A percentile compares a stretch with the other conserved stretches of the same genome.
Conservation (phyloP, 2,329 filamentous ascomycete species). For the Lomentospora prolificans region DNA sequence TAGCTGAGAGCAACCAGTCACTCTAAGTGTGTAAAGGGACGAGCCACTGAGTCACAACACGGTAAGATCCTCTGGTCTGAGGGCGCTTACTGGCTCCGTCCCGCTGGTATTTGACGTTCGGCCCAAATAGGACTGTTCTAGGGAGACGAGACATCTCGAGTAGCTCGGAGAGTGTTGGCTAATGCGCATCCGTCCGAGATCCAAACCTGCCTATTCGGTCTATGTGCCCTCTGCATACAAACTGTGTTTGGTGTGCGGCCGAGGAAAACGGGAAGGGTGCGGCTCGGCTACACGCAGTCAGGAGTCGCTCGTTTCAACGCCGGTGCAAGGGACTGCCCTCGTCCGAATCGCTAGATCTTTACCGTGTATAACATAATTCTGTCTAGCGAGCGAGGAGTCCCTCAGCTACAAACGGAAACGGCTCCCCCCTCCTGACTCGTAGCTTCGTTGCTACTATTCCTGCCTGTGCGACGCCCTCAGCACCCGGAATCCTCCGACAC, state of each 20-base stretch:
- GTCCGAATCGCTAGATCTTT: conserved; percentile 14
- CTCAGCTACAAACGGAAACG: conserved; percentile 37
- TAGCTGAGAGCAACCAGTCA: conserved; percentile 43
- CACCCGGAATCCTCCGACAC: conserved; percentile 24
- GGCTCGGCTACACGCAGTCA: conserved; percentile 38
- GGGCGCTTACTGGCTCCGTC: conserved; percentile 64
- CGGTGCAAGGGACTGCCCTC: conserved; percentile 23
- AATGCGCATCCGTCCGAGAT: conserved; percentile 7
- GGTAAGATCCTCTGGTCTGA: conserved; percentile 65
- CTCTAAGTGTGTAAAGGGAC: conserved; percentile 43
- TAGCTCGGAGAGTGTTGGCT: conserved; percentile 15
- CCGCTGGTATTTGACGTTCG: conserved; percentile 53
- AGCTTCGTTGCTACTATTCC: conserved; percentile 20
- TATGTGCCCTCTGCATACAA: background rate
- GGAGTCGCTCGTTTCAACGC: conserved; percentile 25
- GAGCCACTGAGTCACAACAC: conserved; percentile 54
- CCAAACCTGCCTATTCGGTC: background rate
- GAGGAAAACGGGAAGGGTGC: conserved; percentile 14
- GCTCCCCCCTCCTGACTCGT: conserved; percentile 9
- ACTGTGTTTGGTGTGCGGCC: conserved; percentile 14
- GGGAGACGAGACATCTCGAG: conserved; percentile 17
- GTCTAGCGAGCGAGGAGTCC: conserved; percentile 26
- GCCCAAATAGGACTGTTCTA: conserved; percentile 30
- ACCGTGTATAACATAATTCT: conserved; percentile 10
- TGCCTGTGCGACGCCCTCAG: conserved; percentile 34